Evolutionary conservation across 345 rosid species (phyloP), one percentile per base, ranked within the genome.

Genomic region (Acer yangbiense): DNA sequence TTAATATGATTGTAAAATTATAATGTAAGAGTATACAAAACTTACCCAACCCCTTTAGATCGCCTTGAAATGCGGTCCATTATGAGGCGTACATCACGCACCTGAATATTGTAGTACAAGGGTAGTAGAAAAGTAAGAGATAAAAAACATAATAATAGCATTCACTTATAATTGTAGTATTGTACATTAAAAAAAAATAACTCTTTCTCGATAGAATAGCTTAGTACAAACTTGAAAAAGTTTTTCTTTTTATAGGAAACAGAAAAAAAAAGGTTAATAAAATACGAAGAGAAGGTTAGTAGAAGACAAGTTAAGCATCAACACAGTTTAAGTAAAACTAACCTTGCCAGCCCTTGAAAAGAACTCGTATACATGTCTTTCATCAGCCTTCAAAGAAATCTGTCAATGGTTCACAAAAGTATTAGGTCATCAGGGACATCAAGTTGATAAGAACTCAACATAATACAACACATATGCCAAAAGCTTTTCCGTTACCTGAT

Each of bases 291-390:
- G 32, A 23, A 57, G 9, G 35, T 4, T 21, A 57, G 35, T 3
- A 64, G 52, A 6, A 46, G 67, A 12, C 44, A 57, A 35, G 65
- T 72, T 46, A 62, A 48, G 57, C 70, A 64, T 74, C 62, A 10
- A 64, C 9, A 18, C 77, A 20, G 18, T 25, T 25, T 64, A 66
- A 58, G 63, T 73, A 73, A 58, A 75, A 80, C 84, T 83, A 81
- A 96, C 99, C 97, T 94, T 94, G 85, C 99, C 99, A 82, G 99
- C 99, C 82, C 90, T 90, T 29, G 98, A 91, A 83, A 96, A 96
- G 85, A 96, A 96, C 75, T 92, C 99, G 64, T 92, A 96, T 62
- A 91, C 92, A 78, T 96, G 93, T 83, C 92, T 94, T 87, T 96
- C 99, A 84, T 86, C 89, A 70, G 99, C 99, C 86, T 92, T 96